Base-by-base conservation (phyloP, 495 filamentous ascomycete genomes). In the Usnea hakonensis region DNA sequence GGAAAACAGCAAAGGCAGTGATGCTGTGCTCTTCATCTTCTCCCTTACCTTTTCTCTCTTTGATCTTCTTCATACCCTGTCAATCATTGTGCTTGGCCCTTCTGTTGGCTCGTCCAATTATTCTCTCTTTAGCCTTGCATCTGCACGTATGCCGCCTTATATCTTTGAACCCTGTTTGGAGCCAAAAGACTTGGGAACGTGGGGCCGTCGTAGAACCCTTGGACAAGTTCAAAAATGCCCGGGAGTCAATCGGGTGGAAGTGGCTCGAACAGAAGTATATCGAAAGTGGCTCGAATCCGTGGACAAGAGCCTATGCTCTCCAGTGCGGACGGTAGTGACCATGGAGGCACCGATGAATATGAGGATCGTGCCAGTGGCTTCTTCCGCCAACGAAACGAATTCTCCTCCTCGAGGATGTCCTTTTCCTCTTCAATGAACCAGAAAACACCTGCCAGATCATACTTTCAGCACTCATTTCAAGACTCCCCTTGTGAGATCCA, bases 361-460 rank as follows among this genome's bases (percentile, higher is more conserved):
- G 63, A 60, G 46, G 36, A 59, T 48, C 52, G 48, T 53, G 28
- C 50, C 38, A 52, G 55, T 52, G 57, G 48, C 14, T 37, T 37
- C 21, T 41, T 55, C 14, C 57, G 41, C 37, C 37, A 38, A 23
- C 60, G 65, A 33, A 23, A 40, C 7, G 65, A 70, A 33, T 61
- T 59, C 9, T 67, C 67, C n/a, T 60, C 67, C n/a, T 63, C 67
- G 0, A 58, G 62, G 21, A 23, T 44, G 36, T 69, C 67, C 0
- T 60, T 61, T 63, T 64, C 63, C 23, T 63, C 63, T 28, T 61
- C 71, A 23, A 68, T 73, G 54, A 79, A 76, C 56, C 79, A 87
- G 64, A 79, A 86, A 68, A 87, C 88, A 40, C 88, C 89, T 9
- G 84, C 83, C 44, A 81, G 90, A 58, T 93, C 90, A 6, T 94